Conservation (phyloP, 768 basidiomycete species). For the Auriscalpium vulgare region DNA sequence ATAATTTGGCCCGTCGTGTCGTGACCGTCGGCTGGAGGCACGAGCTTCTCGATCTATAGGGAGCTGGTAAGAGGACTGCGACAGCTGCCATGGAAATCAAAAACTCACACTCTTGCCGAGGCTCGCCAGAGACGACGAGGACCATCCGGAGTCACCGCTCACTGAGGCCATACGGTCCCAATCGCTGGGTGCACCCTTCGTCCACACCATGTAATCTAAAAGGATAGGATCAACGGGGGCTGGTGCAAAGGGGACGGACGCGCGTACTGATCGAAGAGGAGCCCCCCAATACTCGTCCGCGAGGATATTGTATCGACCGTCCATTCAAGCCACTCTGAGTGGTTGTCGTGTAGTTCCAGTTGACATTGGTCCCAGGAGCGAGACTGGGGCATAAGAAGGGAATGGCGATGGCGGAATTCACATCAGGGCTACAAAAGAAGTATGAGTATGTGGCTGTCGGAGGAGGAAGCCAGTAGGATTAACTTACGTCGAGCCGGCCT, state of each 20-base stretch:
- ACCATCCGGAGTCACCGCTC: conserved; percentile 22
- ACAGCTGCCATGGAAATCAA: not conserved
- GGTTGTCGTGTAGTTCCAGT: conserved; percentile 4
- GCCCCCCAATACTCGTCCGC: conserved; percentile 1
- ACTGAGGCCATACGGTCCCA: conserved; percentile 18
- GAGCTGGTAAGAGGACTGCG: not conserved
- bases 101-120: not conserved
- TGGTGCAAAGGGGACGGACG: not conserved
- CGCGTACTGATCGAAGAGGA: not conserved
- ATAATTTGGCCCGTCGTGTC: conserved; percentile 30
- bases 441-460: not conserved
- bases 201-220: conserved; percentile 21
- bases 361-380: not conserved
- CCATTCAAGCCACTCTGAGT: not conserved
- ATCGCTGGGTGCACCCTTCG: conserved; percentile 19
- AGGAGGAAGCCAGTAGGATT: no score
- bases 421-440: not conserved
- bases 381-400: not conserved
- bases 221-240: not conserved
- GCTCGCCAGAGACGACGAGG: not conserved
- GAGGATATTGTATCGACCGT: conserved; percentile 1
- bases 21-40: conserved; percentile 30
- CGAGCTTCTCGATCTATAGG: conserved; percentile 29
- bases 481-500: conserved; percentile 1
- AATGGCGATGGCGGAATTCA: not conserved